A percentile compares a stretch with the other conserved stretches of the same genome.
Evolutionary conservation across 345 rosid species (phyloP).

Genomic region (Boechera retrofracta): DNA sequence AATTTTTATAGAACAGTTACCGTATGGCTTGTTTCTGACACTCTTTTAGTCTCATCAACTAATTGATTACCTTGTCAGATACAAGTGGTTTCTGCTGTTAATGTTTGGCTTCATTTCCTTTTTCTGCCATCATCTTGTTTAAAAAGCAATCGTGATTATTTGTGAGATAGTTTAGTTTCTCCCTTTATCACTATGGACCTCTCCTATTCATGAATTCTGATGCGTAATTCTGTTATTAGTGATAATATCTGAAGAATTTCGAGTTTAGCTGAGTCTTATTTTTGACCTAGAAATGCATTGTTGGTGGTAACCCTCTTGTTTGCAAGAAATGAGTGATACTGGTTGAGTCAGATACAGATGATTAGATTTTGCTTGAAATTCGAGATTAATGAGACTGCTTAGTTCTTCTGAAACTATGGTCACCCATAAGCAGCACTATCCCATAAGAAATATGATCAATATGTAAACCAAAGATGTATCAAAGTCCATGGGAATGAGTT

Average conservation of each 20-base stretch:
- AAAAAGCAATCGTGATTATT: too few species aligned
- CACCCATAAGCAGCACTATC: slow-evolving; percentile 5
- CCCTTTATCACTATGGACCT: too few species aligned
- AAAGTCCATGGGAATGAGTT: neutral
- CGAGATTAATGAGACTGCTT: slow-evolving; percentile 1
- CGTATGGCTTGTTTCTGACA: neutral
- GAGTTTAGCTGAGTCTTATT: too few species aligned
- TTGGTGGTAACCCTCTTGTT: too few species aligned
- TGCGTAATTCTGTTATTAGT: too few species aligned
- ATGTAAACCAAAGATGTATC: neutral
- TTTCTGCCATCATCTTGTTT: neutral
- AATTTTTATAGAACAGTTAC: neutral
- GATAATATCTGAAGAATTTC: too few species aligned
- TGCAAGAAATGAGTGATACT: too few species aligned
- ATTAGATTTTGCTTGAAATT: too few species aligned
- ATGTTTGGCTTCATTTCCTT: neutral
- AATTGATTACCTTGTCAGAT: neutral
- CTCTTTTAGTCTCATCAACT: slow-evolving; percentile 15
- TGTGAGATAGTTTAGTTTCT: too few species aligned
- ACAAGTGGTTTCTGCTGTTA: slow-evolving; percentile 7
- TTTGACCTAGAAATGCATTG: too few species aligned
- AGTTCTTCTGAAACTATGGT: neutral
- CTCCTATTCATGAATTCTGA: too few species aligned
- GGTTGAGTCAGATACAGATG: too few species aligned
- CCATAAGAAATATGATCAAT: neutral